Evolutionary conservation across 2,329 filamentous ascomycete genomes (phyloP).

Genomic region (Aureobasidium namibiae): DNA sequence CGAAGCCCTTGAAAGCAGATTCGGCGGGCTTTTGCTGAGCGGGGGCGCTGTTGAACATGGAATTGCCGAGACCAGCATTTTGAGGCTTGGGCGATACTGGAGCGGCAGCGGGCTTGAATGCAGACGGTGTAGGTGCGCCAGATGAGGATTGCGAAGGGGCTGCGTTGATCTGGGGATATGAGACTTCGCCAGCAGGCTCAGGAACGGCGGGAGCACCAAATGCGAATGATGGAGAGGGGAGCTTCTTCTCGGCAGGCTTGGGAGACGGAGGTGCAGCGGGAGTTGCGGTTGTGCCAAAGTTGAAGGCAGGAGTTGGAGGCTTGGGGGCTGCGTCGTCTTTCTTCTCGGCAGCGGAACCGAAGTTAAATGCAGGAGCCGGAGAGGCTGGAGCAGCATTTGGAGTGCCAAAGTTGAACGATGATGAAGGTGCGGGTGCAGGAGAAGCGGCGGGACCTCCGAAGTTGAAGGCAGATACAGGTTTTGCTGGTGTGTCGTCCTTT

Average conservation of each 20-base stretch:
- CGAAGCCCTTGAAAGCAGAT: slow-evolving; percentile 7
- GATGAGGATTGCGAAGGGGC: background rate
- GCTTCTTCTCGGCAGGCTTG: slow-evolving; percentile 9
- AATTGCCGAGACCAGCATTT: background rate
- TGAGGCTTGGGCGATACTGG: background rate
- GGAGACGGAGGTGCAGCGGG: slow-evolving; percentile 6
- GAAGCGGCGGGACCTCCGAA: background rate
- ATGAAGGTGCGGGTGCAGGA: background rate
- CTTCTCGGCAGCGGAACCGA: background rate
- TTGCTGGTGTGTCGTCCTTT: background rate
- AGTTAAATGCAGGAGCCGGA: background rate
- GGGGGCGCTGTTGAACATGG: background rate
- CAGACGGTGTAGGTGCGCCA: background rate
- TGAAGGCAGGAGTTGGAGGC: background rate
- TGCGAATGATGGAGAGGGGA: background rate
- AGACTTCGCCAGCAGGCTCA: background rate
- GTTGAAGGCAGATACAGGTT: background rate
- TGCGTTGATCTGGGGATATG: background rate
- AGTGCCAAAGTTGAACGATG: slow-evolving; percentile 1
- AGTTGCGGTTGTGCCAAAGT: background rate
- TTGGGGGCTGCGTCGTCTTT: background rate
- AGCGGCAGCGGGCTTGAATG: background rate
- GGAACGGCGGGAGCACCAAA: background rate
- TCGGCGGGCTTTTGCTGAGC: slow-evolving; percentile 1
- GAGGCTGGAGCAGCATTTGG: background rate